Evolutionary conservation across 148 eudicot species (phyloP).

Genomic region (Silene conica): DNA sequence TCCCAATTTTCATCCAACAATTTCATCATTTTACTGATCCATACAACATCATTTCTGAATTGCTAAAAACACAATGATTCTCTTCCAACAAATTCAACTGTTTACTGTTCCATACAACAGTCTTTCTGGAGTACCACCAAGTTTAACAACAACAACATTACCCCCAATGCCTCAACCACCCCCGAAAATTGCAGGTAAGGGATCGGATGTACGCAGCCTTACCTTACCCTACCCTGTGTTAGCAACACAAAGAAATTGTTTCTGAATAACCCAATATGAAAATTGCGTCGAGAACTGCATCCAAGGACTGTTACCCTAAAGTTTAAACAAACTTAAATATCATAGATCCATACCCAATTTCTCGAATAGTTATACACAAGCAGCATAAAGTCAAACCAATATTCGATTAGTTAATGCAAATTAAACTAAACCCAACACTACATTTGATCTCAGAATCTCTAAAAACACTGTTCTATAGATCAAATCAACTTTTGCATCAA

Average conservation of each 20-base stretch:
- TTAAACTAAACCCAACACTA: not conserved
- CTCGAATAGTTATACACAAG: too few relatives aligned
- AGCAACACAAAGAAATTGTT: too few relatives aligned
- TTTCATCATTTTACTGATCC: not conserved
- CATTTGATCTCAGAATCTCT: not conserved
- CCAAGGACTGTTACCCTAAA: too few relatives aligned
- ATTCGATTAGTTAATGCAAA: not conserved
- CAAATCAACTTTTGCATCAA: conserved; percentile 9
- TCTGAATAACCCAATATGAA: too few relatives aligned
- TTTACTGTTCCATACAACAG: not conserved
- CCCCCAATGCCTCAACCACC: too few relatives aligned
- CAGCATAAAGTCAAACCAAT: not conserved
- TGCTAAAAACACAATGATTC: not conserved
- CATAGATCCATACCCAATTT: not conserved
- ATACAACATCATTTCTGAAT: not conserved
- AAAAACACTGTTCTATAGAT: conserved; percentile 16
- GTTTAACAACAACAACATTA: too few relatives aligned
- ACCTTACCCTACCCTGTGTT: too few relatives aligned
- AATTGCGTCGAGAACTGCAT: too few relatives aligned
- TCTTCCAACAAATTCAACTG: not conserved
- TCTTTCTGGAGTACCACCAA: not conserved
- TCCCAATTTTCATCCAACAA: not conserved
- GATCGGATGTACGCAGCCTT: too few relatives aligned
- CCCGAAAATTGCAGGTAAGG: too few relatives aligned
- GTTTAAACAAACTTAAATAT: not conserved